Percentiles rank a stretch among this genome's conserved stretches.
Conservation (phyloP, 352 stramenopile genomes). For the Pythium utonaiense region DNA sequence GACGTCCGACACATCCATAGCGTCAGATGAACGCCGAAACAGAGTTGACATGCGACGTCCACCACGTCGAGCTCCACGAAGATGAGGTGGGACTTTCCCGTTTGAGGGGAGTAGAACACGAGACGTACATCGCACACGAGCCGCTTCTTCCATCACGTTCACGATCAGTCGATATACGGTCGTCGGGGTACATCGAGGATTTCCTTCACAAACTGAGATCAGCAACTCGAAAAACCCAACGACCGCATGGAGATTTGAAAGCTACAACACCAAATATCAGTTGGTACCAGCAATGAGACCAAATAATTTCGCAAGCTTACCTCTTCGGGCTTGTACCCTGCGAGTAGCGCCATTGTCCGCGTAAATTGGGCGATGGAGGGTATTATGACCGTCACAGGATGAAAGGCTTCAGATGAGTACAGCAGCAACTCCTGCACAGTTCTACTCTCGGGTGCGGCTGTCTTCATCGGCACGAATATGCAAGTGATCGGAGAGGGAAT, state of each 20-base stretch:
- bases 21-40: slow-evolving; percentile 19
- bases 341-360: slow-evolving; percentile 4
- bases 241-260: slow-evolving; percentile 1
- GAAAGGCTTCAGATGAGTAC: slow-evolving; percentile 1
- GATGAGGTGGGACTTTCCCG: neutral
- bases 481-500: neutral
- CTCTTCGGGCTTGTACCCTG: slow-evolving; percentile 8
- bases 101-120: slow-evolving; percentile 16
- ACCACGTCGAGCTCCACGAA: neutral
- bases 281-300: neutral
- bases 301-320: neutral
- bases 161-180: slow-evolving; percentile 10
- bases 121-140: slow-evolving; percentile 2
- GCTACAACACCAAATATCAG: neutral
- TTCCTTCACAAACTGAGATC: neutral
- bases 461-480: slow-evolving; percentile 7
- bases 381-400: slow-evolving; percentile 10
- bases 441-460: neutral
- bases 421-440: neutral
- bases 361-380: slow-evolving; percentile 7
- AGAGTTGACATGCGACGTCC: slow-evolving; percentile 7
- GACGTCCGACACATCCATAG: slow-evolving; percentile 9
- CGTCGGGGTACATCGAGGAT: neutral
- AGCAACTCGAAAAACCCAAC: slow-evolving; percentile 14
- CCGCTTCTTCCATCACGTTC: slow-evolving; percentile 6